These are phyloP conservation scores for Nigrograna mackinnonii DNA, from an alignment of 2,329 filamentous ascomycete species.

Conservation along the genomic window DNA sequence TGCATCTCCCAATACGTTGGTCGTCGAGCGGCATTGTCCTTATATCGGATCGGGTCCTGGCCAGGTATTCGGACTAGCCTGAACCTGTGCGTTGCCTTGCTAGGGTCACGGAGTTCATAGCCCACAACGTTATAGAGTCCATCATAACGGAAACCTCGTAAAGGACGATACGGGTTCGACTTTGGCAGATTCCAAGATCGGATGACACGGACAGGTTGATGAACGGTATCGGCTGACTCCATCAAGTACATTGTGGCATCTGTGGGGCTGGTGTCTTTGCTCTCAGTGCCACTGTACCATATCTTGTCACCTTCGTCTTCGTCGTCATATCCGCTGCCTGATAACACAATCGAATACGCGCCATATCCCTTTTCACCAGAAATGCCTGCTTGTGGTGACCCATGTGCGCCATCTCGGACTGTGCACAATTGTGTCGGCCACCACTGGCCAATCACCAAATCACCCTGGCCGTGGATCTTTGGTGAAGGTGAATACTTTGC, in stretches of 20 bases:
- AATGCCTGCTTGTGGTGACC: slow-evolving; percentile 53
- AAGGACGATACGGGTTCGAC: slow-evolving; percentile 48
- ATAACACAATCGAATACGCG: slow-evolving; percentile 60
- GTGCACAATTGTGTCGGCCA: slow-evolving; percentile 58
- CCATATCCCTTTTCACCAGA: slow-evolving; percentile 50
- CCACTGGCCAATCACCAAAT: slow-evolving; percentile 55
- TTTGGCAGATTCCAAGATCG: slow-evolving; percentile 46
- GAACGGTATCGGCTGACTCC: slow-evolving; percentile 34
- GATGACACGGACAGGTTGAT: slow-evolving; percentile 54
- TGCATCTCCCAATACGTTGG: slow-evolving; percentile 39
- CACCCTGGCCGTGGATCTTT: slow-evolving; percentile 43
- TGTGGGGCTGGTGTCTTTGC: slow-evolving; percentile 29
- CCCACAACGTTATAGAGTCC: slow-evolving; percentile 56
- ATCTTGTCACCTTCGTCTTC: slow-evolving; percentile 54
- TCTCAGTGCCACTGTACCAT: slow-evolving; percentile 57
- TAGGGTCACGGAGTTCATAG: slow-evolving; percentile 43
- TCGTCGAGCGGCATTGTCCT: slow-evolving; percentile 46
- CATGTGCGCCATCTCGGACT: slow-evolving; percentile 59
- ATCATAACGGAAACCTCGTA: slow-evolving; percentile 59
- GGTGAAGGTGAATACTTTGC: slow-evolving; percentile 15
- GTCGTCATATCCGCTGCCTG: slow-evolving; percentile 46
- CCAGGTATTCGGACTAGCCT: slow-evolving; percentile 45
- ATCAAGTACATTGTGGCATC: slow-evolving; percentile 50
- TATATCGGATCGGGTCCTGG: slow-evolving; percentile 53
- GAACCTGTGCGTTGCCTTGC: slow-evolving; percentile 53